These are phyloP conservation scores for Claviceps humidiphila DNA, from an alignment of 2,329 filamentous ascomycete species.

Conservation along the genomic window DNA sequence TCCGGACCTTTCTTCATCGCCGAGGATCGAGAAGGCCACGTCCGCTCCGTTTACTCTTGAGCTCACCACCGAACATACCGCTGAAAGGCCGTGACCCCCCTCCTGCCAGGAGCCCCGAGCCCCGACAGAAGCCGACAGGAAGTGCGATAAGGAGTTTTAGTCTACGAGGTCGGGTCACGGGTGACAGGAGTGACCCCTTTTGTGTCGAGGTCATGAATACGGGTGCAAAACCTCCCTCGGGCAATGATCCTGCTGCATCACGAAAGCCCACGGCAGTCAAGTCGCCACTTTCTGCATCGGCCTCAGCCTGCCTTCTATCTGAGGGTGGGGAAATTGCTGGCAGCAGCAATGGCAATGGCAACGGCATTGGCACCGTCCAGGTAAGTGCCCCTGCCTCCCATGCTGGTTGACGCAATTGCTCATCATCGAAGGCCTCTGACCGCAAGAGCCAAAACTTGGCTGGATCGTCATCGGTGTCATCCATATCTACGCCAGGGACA, in stretches of 20 bases:
- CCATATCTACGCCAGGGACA: constrained; percentile 4
- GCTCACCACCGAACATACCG: constrained; percentile 5
- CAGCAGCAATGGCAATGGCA: neutral
- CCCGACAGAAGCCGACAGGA: neutral
- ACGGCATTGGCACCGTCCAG: neutral
- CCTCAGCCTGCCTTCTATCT: neutral
- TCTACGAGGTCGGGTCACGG: too few relatives aligned
- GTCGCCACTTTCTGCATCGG: neutral
- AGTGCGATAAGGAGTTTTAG: too few relatives aligned
- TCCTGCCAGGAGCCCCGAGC: neutral
- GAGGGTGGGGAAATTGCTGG: neutral
- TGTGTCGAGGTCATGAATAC: constrained; percentile 2
- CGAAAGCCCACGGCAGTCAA: neutral
- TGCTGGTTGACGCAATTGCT: neutral
- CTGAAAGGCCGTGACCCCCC: constrained; percentile 3
- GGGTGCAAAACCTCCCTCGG: neutral
- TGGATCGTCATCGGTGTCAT: neutral
- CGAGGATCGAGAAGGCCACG: constrained; percentile 7
- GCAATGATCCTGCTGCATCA: neutral
- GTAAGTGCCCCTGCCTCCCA: neutral
- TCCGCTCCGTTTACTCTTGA: constrained; percentile 8
- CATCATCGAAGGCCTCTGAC: constrained; percentile 1
- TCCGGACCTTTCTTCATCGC: constrained; percentile 2
- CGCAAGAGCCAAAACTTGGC: neutral
- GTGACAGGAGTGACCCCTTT: neutral